phyloP scores from a whole-genome alignment of 352 stramenopile species.

The Phytophthora sojae region DNA sequence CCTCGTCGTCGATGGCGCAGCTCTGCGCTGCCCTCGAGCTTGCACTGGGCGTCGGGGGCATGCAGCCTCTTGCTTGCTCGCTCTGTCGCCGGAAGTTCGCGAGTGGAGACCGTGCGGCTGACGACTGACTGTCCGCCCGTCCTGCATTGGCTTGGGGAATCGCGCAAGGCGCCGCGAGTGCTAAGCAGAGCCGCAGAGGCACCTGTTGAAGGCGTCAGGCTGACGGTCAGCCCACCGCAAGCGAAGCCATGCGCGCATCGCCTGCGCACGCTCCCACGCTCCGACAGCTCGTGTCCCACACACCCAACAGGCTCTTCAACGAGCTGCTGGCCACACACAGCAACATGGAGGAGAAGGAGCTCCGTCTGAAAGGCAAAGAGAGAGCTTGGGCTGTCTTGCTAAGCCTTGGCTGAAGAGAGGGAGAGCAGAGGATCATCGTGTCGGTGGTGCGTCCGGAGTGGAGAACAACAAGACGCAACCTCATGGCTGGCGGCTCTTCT shows the following conservation, averaged over 20 bases:
- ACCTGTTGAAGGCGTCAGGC: too few relatives aligned
- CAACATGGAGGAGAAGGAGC: too few relatives aligned
- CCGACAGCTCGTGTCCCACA: conserved; percentile 6
- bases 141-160: not conserved
- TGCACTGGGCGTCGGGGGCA: conserved; percentile 19
- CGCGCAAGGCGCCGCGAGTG: conserved; percentile 2
- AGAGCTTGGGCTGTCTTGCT: too few relatives aligned
- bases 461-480: too few relatives aligned
- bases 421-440: too few relatives aligned
- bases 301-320: conserved; percentile 8
- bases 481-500: too few relatives aligned
- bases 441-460: too few relatives aligned
- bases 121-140: not conserved
- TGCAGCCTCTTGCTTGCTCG: not conserved
- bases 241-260: not conserved
- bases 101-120: conserved; percentile 11
- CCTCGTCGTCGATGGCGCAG: conserved; percentile 1
- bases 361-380: too few relatives aligned
- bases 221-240: too few relatives aligned
- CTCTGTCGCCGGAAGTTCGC: conserved; percentile 20
- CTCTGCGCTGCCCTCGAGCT: conserved; percentile 4
- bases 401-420: too few relatives aligned
- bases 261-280: conserved; percentile 12
- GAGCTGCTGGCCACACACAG: not conserved
- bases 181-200: too few relatives aligned